phyloP scores from a whole-genome alignment of 441 rosid genomes.

The Corymbia calophylla region DNA sequence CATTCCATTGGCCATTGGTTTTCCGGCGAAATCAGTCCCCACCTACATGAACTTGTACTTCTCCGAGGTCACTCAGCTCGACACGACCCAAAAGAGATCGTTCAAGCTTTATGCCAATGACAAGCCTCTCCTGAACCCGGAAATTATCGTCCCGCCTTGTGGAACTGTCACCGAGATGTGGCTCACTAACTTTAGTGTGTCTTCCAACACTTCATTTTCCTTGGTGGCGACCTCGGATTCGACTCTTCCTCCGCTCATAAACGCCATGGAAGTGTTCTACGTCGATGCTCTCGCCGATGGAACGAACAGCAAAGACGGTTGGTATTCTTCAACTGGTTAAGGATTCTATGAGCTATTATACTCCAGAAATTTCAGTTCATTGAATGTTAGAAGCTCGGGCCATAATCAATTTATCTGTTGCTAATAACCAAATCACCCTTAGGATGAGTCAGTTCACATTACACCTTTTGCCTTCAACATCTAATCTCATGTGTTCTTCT shows the following conservation, averaged over 20 bases:
- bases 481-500: neutral
- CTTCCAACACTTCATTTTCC: slow-evolving; percentile 16
- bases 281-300: slow-evolving; percentile 20
- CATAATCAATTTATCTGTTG: neutral
- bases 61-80: slow-evolving; percentile 34
- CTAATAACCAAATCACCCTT: neutral
- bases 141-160: slow-evolving; percentile 17
- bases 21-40: slow-evolving; percentile 18
- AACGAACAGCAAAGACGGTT: slow-evolving; percentile 21
- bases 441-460: neutral
- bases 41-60: slow-evolving; percentile 33
- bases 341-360: neutral
- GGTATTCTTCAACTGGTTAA: neutral
- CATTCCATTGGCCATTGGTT: neutral
- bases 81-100: slow-evolving; percentile 27
- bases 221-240: slow-evolving; percentile 32
- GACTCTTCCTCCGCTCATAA: slow-evolving; percentile 38
- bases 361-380: neutral
- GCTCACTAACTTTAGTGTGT: slow-evolving; percentile 1
- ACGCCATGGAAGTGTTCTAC: slow-evolving; percentile 37
- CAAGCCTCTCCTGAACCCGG: neutral
- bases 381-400: neutral
- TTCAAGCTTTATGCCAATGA: slow-evolving; percentile 14
- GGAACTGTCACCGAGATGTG: slow-evolving; percentile 16
- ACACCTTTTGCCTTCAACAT: neutral